Conservation (phyloP, 306 rosid species). For the Morella rubra region DNA sequence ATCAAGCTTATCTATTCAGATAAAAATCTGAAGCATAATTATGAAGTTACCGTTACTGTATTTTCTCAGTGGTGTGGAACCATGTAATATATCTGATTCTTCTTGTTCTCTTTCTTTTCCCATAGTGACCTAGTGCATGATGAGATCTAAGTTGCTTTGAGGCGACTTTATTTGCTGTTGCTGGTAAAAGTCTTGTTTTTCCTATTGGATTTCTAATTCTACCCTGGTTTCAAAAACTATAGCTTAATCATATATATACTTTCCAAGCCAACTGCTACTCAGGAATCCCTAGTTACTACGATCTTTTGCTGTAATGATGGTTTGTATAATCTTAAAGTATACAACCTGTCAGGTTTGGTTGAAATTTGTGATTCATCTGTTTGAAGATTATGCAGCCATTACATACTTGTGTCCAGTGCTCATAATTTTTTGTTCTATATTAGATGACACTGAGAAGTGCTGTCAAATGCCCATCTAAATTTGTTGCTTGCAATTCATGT, state of each 20-base stretch:
- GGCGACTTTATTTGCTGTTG: background rate
- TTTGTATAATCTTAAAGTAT: background rate
- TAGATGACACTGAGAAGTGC: background rate
- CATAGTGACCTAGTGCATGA: background rate
- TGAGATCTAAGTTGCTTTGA: background rate
- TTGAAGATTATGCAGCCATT: background rate
- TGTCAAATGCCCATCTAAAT: background rate
- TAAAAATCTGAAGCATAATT: background rate
- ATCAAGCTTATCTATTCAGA: background rate
- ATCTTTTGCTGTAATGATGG: background rate
- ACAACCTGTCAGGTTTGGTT: background rate
- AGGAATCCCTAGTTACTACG: background rate
- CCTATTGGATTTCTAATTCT: background rate
- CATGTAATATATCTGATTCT: background rate
- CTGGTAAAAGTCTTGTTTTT: background rate
- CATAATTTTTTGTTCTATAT: background rate
- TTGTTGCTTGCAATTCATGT: too few relatives aligned
- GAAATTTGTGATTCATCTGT: background rate
- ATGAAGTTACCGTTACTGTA: too few relatives aligned
- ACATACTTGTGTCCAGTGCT: too few relatives aligned
- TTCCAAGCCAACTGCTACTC: background rate
- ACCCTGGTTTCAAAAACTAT: background rate
- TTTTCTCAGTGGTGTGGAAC: too few relatives aligned
- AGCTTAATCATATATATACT: background rate
- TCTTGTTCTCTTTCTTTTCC: background rate